Evolutionary conservation across 805 yeast species (phyloP).

Genomic region (Candida andamanensis): DNA sequence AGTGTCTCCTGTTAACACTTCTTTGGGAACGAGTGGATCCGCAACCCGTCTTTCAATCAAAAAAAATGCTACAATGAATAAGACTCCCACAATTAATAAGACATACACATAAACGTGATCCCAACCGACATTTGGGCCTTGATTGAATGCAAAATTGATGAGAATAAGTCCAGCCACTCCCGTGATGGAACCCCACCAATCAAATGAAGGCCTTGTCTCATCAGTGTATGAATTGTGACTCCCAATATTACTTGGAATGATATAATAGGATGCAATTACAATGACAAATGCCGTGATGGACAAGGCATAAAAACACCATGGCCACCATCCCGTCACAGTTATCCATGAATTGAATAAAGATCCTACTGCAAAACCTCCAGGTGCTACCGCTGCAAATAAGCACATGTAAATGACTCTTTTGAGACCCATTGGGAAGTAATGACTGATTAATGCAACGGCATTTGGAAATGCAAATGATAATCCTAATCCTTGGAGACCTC

Average conservation of each 20-base stretch:
- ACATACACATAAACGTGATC: constrained; percentile 51
- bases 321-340: constrained; percentile 19
- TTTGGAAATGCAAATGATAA: constrained; percentile 33
- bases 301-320: constrained; percentile 15
- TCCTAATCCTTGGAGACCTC: constrained; percentile 32
- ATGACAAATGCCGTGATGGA: constrained; percentile 15
- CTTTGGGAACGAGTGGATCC: constrained; percentile 52
- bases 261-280: constrained; percentile 15
- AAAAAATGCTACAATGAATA: constrained; percentile 36
- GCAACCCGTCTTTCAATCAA: constrained; percentile 42
- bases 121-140: constrained; percentile 77
- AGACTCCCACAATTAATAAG: constrained; percentile 51
- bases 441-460: constrained; percentile 27
- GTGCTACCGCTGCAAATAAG: constrained; percentile 32
- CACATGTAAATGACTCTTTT: constrained; percentile 21
- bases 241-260: constrained; percentile 23
- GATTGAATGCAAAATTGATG: constrained; percentile 69
- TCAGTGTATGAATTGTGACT: constrained; percentile 1
- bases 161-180: constrained; percentile 60
- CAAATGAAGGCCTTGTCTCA: constrained; percentile 15
- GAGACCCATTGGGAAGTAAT: constrained; percentile 20
- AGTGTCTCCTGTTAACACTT: constrained; percentile 40
- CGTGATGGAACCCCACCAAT: constrained; percentile 32
- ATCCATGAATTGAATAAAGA: constrained; percentile 23
- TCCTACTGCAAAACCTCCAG: constrained; percentile 27